phyloP scores from a whole-genome alignment of 805 yeast genomes.

The Cyberlindnera meyerae region DNA sequence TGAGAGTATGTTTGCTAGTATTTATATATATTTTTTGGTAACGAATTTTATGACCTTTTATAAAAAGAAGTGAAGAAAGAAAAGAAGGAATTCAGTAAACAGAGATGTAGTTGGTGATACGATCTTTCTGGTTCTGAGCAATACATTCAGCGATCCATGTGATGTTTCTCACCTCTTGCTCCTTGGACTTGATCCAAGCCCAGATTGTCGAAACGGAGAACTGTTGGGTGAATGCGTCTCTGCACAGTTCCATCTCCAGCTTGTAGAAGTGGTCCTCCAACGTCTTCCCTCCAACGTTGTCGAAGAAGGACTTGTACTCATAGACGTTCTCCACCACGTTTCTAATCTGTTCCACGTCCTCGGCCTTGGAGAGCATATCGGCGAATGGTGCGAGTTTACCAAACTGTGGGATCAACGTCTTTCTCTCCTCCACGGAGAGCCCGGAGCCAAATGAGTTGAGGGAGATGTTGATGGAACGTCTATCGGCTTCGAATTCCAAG shows the following conservation, averaged over 20 bases:
- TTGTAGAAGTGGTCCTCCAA: constrained; percentile 93
- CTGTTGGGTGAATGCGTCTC: constrained; percentile 93
- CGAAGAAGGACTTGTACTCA: constrained; percentile 60
- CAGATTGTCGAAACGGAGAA: constrained; percentile 85
- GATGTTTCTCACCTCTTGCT: constrained; percentile 93
- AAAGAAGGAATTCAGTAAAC: constrained; percentile 44
- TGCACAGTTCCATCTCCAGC: constrained; percentile 87
- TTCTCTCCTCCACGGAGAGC: constrained; percentile 66
- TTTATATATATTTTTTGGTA: background rate
- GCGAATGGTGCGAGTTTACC: constrained; percentile 71
- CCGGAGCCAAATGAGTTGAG: constrained; percentile 86
- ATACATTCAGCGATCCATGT: constrained; percentile 99
- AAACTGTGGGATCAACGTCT: constrained; percentile 67
- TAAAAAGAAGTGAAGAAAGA: background rate
- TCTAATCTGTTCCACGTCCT: constrained; percentile 82
- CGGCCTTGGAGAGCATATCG: constrained; percentile 63
- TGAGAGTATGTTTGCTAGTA: background rate
- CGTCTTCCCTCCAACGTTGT: constrained; percentile 44
- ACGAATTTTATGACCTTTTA: no score
- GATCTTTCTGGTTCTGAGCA: constrained; percentile 95
- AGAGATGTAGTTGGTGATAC: constrained; percentile 85
- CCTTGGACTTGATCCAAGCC: constrained; percentile 96
- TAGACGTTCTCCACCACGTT: constrained; percentile 56
- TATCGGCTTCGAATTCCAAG: constrained; percentile 89
- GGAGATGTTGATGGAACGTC: constrained; percentile 87